A percentile compares a stretch with the other conserved stretches of the same genome.
phyloP scores from a whole-genome alignment of 2,329 filamentous ascomycete species.

The Aspergillus pseudoviridinutans region DNA sequence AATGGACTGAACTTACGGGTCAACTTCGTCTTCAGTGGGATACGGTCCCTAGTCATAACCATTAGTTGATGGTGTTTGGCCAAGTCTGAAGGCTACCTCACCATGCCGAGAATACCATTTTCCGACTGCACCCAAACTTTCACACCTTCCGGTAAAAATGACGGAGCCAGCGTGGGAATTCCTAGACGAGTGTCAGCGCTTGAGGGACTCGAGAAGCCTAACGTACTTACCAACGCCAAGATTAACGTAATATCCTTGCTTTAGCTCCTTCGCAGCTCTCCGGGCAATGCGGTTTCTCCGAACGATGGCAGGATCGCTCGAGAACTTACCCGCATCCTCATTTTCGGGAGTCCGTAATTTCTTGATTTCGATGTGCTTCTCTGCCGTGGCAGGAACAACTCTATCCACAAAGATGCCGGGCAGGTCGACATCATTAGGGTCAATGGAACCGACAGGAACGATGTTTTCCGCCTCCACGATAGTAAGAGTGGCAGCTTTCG shows the following conservation, averaged over 20 bases:
- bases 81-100: conserved; percentile 7
- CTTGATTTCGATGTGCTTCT: conserved; percentile 69
- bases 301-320: conserved; percentile 28
- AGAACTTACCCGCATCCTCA: conserved; percentile 35
- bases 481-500: conserved; percentile 71
- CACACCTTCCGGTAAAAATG: conserved; percentile 63
- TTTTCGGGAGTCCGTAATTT: conserved; percentile 50
- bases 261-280: conserved; percentile 74
- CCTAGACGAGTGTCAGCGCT: conserved; percentile 37
- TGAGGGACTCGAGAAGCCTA: background rate
- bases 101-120: conserved; percentile 78
- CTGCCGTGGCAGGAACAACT: conserved; percentile 68
- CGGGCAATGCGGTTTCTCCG: conserved; percentile 63
- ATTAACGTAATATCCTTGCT: conserved; percentile 48
- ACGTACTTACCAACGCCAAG: conserved; percentile 28
- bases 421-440: conserved; percentile 70
- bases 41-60: conserved; percentile 57
- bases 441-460: conserved; percentile 68
- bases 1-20: conserved; percentile 45
- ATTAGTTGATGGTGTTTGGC: background rate
- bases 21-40: conserved; percentile 66
- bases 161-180: conserved; percentile 82
- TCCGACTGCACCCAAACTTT: conserved; percentile 83
- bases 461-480: conserved; percentile 86
- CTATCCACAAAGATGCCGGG: conserved; percentile 80